Evolutionary conservation across 768 basidiomycete species (phyloP).

Genomic region (Tephrocybe sp.): DNA sequence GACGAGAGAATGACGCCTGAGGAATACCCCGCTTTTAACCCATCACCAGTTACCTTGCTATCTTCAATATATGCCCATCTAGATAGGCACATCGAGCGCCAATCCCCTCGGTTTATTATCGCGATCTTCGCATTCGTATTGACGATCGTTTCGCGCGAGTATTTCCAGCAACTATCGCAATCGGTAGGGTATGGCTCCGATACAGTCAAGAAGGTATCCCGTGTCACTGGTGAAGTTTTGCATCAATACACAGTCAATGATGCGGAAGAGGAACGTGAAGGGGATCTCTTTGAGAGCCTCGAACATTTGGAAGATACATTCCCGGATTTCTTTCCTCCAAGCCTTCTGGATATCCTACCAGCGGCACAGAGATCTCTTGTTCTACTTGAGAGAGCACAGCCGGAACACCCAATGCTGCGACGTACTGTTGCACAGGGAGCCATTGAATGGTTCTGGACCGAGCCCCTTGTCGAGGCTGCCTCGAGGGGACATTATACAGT

Average conservation of each 20-base stretch:
- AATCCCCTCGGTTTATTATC: slow-evolving; percentile 45
- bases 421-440: slow-evolving; percentile 20
- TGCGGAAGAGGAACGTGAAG: slow-evolving; percentile 39
- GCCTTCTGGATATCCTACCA: slow-evolving; percentile 52
- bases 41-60: slow-evolving; percentile 50
- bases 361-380: slow-evolving; percentile 70
- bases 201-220: slow-evolving; percentile 24
- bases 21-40: slow-evolving; percentile 44
- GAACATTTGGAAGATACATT: slow-evolving; percentile 41
- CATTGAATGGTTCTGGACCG: slow-evolving; percentile 67
- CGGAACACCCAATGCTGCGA: slow-evolving; percentile 60
- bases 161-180: slow-evolving; percentile 55
- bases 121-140: slow-evolving; percentile 71
- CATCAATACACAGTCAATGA: slow-evolving; percentile 35
- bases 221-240: slow-evolving; percentile 22
- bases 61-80: slow-evolving; percentile 63
- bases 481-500: slow-evolving; percentile 35
- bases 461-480: slow-evolving; percentile 47
- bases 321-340: slow-evolving; percentile 63
- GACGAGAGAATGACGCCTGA: slow-evolving; percentile 30
- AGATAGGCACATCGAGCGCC: slow-evolving; percentile 49
- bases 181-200: slow-evolving; percentile 56
- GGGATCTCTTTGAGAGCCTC: slow-evolving; percentile 38
- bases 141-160: slow-evolving; percentile 60
- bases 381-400: slow-evolving; percentile 62